A percentile compares a stretch with the other conserved stretches of the same genome.
Conservation (phyloP, 2,329 filamentous ascomycete species). For the Kalaharituber pfeilii region DNA sequence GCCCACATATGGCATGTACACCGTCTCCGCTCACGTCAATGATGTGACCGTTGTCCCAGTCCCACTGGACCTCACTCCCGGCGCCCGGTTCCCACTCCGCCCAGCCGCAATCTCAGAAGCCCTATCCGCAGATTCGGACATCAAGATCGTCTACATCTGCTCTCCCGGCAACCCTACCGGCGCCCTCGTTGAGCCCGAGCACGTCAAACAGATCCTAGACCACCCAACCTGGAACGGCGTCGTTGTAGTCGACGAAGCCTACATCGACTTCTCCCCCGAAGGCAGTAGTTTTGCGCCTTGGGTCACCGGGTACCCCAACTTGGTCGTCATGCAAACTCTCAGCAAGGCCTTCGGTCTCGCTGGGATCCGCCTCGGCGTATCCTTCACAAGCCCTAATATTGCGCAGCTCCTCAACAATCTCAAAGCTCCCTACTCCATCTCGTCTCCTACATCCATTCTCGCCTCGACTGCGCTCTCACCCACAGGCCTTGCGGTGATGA, state of each 20-base stretch:
- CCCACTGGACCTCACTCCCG: conserved; percentile 45
- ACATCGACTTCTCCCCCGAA: conserved; percentile 79
- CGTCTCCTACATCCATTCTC: conserved; percentile 68
- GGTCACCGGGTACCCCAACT: conserved; percentile 81
- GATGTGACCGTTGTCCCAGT: conserved; percentile 74
- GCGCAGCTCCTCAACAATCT: conserved; percentile 71
- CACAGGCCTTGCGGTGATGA: conserved; percentile 56
- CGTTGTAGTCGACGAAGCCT: conserved; percentile 86
- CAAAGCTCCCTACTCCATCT: conserved; percentile 93
- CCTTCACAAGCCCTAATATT: conserved; percentile 59
- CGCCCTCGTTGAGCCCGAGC: conserved; percentile 54
- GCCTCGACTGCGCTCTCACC: conserved; percentile 54
- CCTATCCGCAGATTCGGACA: conserved; percentile 44
- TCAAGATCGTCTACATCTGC: conserved; percentile 87
- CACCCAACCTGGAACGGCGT: conserved; percentile 92
- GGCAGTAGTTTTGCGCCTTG: conserved; percentile 73
- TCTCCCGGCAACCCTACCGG: conserved; percentile 92
- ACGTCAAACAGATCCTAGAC: conserved; percentile 55
- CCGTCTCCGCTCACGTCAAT: conserved; percentile 85
- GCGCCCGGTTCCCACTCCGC: conserved; percentile 58
- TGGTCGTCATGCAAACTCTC: conserved; percentile 97
- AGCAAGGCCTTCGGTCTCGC: conserved; percentile 94
- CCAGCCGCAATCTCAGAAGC: conserved; percentile 47
- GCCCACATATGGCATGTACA: conserved; percentile 97
- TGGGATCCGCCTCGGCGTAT: conserved; percentile 73